A percentile compares a stretch with the other conserved stretches of the same genome.
Evolutionary conservation across 2,329 filamentous ascomycete species (phyloP).

Genomic region (Alternaria sp.): DNA sequence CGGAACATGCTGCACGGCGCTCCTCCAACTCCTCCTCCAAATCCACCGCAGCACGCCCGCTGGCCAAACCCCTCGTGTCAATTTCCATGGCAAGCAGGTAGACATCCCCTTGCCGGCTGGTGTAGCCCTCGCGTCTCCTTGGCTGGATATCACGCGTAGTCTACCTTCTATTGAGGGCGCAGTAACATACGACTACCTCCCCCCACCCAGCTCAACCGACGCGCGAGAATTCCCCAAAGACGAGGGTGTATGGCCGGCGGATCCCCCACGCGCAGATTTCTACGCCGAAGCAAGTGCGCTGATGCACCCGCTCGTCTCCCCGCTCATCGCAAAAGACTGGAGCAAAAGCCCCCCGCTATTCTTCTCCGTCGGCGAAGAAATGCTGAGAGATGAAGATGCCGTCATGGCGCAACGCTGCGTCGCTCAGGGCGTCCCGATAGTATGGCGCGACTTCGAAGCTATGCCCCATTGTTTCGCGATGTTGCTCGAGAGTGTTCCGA

Average conservation of each 20-base stretch:
- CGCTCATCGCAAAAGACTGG: slow-evolving; percentile 67
- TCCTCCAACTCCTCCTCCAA: slow-evolving; percentile 73
- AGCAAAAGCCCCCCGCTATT: slow-evolving; percentile 68
- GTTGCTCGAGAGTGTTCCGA: slow-evolving; percentile 48
- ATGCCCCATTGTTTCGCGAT: slow-evolving; percentile 76
- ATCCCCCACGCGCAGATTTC: slow-evolving; percentile 54
- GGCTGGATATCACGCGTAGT: slow-evolving; percentile 73
- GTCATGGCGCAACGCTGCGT: slow-evolving; percentile 65
- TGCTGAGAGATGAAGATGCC: slow-evolving; percentile 70
- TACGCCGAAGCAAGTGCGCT: slow-evolving; percentile 55
- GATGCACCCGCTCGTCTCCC: slow-evolving; percentile 71
- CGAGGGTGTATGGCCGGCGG: slow-evolving; percentile 52
- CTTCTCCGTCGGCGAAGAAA: slow-evolving; percentile 73
- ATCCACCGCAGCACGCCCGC: slow-evolving; percentile 55
- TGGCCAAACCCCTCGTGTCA: slow-evolving; percentile 55
- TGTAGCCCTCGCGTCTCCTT: slow-evolving; percentile 68
- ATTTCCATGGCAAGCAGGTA: slow-evolving; percentile 66
- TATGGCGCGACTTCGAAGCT: slow-evolving; percentile 75
- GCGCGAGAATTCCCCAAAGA: slow-evolving; percentile 55
- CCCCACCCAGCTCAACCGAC: slow-evolving; percentile 50
- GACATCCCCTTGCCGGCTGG: slow-evolving; percentile 71
- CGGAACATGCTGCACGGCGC: slow-evolving; percentile 70
- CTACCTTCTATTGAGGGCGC: slow-evolving; percentile 63
- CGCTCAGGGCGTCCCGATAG: slow-evolving; percentile 64
- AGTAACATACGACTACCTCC: slow-evolving; percentile 68